These are phyloP conservation scores for Colletotrichum paranaense DNA, from an alignment of 2,329 filamentous ascomycete species.

Conservation along the genomic window DNA sequence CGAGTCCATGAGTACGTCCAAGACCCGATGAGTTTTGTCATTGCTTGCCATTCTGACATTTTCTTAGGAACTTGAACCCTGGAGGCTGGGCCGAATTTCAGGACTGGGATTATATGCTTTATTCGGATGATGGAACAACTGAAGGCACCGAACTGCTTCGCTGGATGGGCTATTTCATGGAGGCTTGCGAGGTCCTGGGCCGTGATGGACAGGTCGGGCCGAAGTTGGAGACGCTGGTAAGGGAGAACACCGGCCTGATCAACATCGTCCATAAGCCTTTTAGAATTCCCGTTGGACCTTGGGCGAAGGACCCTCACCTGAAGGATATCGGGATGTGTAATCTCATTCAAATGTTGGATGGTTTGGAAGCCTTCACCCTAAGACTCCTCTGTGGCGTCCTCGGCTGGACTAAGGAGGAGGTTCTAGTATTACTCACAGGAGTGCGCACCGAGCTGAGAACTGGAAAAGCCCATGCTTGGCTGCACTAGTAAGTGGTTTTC, in stretches of 20 bases:
- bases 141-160: constrained; percentile 56
- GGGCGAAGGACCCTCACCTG: no score
- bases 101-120: constrained; percentile 53
- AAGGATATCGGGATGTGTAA: constrained; percentile 47
- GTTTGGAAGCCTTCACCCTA: constrained; percentile 40
- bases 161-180: constrained; percentile 40
- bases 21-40: constrained; percentile 39
- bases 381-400: constrained; percentile 45
- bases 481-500: constrained; percentile 36
- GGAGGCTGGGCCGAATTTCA: constrained; percentile 67
- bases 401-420: constrained; percentile 43
- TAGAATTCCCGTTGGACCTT: constrained; percentile 40
- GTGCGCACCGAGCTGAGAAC: constrained; percentile 45
- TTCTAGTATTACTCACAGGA: constrained; percentile 40
- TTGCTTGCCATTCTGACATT: constrained; percentile 36
- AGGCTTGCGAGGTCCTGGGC: background rate
- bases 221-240: background rate
- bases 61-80: constrained; percentile 59
- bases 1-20: constrained; percentile 46
- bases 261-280: constrained; percentile 62
- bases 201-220: background rate
- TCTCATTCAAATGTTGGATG: constrained; percentile 36
- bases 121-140: constrained; percentile 49
- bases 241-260: background rate
- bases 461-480: constrained; percentile 40